Conservation (phyloP, 345 rosid genomes). For the Luvunga scandens region DNA sequence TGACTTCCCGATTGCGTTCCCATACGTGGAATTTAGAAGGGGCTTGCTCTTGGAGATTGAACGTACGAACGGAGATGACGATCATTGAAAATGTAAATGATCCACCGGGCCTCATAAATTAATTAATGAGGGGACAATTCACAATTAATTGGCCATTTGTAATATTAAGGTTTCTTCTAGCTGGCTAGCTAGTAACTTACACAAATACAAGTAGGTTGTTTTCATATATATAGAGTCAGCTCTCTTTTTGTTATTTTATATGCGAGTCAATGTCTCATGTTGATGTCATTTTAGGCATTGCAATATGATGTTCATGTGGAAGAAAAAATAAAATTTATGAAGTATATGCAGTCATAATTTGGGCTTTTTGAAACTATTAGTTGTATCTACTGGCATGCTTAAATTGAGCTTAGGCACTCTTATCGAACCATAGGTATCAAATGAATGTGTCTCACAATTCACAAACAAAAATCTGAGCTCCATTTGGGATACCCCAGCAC, state of each 20-base stretch:
- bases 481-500: too few relatives aligned
- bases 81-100: neutral
- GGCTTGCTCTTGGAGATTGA: constrained; percentile 67
- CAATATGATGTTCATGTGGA: neutral
- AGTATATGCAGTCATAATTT: neutral
- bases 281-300: neutral
- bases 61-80: constrained; percentile 18
- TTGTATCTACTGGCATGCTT: too few relatives aligned
- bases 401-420: too few relatives aligned
- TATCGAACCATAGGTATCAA: too few relatives aligned
- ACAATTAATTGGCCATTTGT: neutral
- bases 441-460: too few relatives aligned
- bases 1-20: constrained; percentile 74
- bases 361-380: neutral
- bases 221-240: neutral
- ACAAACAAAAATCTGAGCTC: too few relatives aligned
- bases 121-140: neutral
- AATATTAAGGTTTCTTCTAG: neutral
- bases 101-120: neutral
- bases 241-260: neutral
- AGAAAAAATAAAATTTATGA: too few relatives aligned
- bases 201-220: neutral
- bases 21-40: constrained; percentile 70
- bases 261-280: neutral
- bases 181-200: neutral